Conservation (phyloP, 495 filamentous ascomycete genomes). For the Penicillium dipodomyicola region DNA sequence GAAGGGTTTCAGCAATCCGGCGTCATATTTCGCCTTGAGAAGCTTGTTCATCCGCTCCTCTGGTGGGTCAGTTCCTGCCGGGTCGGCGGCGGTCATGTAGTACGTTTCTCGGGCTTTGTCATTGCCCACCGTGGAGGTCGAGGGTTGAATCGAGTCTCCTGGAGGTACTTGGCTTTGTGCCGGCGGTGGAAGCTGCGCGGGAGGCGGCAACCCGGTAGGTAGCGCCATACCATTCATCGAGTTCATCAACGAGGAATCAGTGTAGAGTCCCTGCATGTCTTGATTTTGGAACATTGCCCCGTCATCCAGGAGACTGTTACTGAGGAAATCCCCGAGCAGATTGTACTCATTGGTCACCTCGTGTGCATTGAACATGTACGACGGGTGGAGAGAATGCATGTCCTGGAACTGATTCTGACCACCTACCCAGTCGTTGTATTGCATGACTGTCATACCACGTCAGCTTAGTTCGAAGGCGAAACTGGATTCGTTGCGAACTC, state of each 20-base stretch:
- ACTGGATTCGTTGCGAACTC: constrained; percentile 44
- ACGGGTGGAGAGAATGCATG: constrained; percentile 90
- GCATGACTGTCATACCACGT: constrained; percentile 51
- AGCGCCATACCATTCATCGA: constrained; percentile 43
- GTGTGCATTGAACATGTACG: constrained; percentile 91
- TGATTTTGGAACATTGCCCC: constrained; percentile 64
- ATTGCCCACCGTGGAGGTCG: constrained; percentile 56
- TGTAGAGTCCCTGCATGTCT: constrained; percentile 53
- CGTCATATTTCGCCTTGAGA: constrained; percentile 91
- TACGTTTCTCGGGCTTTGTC: constrained; percentile 88
- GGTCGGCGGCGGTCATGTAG: constrained; percentile 95
- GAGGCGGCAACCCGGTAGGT: constrained; percentile 34
- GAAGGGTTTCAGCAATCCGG: constrained; percentile 90
- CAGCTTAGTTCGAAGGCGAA: constrained; percentile 22
- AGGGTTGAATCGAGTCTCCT: constrained; percentile 57
- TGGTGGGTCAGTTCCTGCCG: constrained; percentile 83
- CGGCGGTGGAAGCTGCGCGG: constrained; percentile 35
- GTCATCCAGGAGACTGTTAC: constrained; percentile 82
- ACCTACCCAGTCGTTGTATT: constrained; percentile 67
- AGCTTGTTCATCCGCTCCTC: constrained; percentile 95
- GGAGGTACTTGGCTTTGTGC: constrained; percentile 47
- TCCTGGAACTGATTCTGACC: constrained; percentile 83
- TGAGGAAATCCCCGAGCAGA: constrained; percentile 91
- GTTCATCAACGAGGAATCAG: constrained; percentile 54
- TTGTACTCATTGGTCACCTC: constrained; percentile 96